These are phyloP conservation scores for Diaporthe sp. DNA, from an alignment of 2,329 filamentous ascomycete species.

Conservation along the genomic window DNA sequence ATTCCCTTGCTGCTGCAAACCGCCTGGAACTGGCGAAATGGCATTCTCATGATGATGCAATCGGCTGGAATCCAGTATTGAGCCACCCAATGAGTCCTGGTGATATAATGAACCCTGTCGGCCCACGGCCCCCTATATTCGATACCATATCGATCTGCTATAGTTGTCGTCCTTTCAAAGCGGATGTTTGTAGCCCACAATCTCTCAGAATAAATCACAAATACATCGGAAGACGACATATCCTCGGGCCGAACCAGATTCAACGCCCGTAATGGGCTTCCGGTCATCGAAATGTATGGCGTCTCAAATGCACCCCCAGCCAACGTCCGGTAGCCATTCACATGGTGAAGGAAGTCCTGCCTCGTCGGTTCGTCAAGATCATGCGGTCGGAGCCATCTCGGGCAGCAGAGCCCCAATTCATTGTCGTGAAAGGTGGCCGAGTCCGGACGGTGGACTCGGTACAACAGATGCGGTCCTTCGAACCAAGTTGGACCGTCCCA, in stretches of 20 bases:
- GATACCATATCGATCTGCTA: neutral
- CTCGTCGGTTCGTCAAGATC: neutral
- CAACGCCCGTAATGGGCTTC: neutral
- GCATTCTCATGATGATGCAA: neutral
- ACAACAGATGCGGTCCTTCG: neutral
- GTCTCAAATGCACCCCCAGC: neutral
- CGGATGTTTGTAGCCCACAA: neutral
- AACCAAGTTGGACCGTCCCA: rapidly evolving
- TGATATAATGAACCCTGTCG: neutral
- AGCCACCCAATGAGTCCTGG: neutral
- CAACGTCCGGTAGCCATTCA: neutral
- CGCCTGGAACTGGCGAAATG: neutral
- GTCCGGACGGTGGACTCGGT: neutral
- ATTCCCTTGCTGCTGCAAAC: neutral
- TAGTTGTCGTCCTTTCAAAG: neutral
- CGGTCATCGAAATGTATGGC: neutral
- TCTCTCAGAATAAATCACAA: neutral
- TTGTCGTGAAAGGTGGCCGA: neutral
- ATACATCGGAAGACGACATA: neutral
- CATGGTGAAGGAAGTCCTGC: neutral
- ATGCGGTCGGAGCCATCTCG: neutral
- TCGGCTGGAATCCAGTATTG: neutral
- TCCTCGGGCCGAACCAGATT: neutral
- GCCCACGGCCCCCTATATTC: neutral
- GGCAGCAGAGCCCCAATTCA: neutral